phyloP scores from a whole-genome alignment of 1,284 basidiomycete species.

The Apiotrichum porosum region DNA sequence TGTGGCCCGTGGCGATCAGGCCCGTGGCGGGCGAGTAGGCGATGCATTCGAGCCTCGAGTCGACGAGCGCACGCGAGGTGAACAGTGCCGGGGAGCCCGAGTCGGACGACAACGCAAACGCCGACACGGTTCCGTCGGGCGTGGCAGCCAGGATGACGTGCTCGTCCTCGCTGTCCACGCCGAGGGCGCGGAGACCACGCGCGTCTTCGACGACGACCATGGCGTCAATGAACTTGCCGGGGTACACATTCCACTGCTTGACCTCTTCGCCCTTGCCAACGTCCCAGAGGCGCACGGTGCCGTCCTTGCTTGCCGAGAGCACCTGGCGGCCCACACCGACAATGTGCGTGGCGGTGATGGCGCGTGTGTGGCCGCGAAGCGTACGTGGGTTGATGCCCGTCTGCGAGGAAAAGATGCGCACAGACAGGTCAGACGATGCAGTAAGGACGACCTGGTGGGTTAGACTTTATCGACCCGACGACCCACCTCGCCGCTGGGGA shows the following conservation, averaged over 20 bases:
- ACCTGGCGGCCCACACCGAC: slow-evolving; percentile 62
- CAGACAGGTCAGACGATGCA: slow-evolving; percentile 45
- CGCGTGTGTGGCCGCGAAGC: slow-evolving; percentile 64
- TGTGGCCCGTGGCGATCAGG: slow-evolving; percentile 61
- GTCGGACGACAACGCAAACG: slow-evolving; percentile 54
- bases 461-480: neutral
- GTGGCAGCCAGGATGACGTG: slow-evolving; percentile 53
- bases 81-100: slow-evolving; percentile 46
- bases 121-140: slow-evolving; percentile 53
- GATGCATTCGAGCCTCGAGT: slow-evolving; percentile 56
- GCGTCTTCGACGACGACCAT: slow-evolving; percentile 34
- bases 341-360: slow-evolving; percentile 56
- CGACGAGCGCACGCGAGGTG: slow-evolving; percentile 7
- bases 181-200: slow-evolving; percentile 14
- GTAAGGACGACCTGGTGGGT: slow-evolving; percentile 48
- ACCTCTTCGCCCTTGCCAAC: slow-evolving; percentile 57
- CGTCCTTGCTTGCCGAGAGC: slow-evolving; percentile 59
- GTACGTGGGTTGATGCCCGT: slow-evolving; percentile 53
- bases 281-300: slow-evolving; percentile 70
- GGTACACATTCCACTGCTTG: slow-evolving; percentile 36
- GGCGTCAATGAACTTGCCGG: slow-evolving; percentile 31
- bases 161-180: slow-evolving; percentile 36
- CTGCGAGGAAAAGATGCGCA: slow-evolving; percentile 46
- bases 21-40: slow-evolving; percentile 50
- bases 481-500: slow-evolving; percentile 38